A percentile compares a stretch with the other conserved stretches of the same genome.
Evolutionary conservation across 352 stramenopile species (phyloP).

Genomic region (Pythium myriotylum): DNA sequence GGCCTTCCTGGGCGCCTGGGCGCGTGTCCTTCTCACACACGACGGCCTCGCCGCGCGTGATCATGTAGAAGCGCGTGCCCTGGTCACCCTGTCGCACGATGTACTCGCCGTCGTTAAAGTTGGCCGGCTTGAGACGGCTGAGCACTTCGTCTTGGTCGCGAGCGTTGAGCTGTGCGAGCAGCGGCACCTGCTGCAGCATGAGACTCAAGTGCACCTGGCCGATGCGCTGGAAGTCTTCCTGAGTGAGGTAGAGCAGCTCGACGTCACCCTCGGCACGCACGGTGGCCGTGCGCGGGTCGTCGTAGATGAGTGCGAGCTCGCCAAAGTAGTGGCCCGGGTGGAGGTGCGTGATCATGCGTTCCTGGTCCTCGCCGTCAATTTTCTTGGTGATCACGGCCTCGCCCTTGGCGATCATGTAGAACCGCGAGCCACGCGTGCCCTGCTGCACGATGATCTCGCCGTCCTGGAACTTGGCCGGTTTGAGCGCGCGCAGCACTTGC

Average conservation of each 20-base stretch:
- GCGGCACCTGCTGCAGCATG: constrained; percentile 86
- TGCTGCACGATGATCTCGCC: constrained; percentile 87
- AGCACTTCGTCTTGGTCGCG: constrained; percentile 85
- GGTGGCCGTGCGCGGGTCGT: constrained; percentile 86
- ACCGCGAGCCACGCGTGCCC: constrained; percentile 78
- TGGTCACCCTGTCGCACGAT: constrained; percentile 90
- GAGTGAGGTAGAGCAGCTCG: constrained; percentile 82
- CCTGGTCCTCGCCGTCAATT: constrained; percentile 50
- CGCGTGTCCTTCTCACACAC: constrained; percentile 69
- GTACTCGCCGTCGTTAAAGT: constrained; percentile 87
- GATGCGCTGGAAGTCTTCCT: constrained; percentile 88
- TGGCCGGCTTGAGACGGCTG: constrained; percentile 75
- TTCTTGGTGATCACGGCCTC: constrained; percentile 87
- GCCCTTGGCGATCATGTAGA: constrained; percentile 92
- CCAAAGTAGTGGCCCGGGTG: constrained; percentile 94
- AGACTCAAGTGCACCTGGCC: constrained; percentile 85
- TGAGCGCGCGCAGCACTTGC: constrained; percentile 83
- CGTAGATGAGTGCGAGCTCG: constrained; percentile 91
- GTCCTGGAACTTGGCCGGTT: constrained; percentile 84
- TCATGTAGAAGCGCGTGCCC: constrained; percentile 90
- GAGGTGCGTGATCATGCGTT: constrained; percentile 88
- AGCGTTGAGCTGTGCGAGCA: constrained; percentile 68
- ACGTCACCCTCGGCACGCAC: constrained; percentile 78
- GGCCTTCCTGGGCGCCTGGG: constrained; percentile 5
- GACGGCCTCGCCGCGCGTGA: constrained; percentile 83